Evolutionary conservation across 169 alveolate species (phyloP).

Genomic region (Eimeria sp.): DNA sequence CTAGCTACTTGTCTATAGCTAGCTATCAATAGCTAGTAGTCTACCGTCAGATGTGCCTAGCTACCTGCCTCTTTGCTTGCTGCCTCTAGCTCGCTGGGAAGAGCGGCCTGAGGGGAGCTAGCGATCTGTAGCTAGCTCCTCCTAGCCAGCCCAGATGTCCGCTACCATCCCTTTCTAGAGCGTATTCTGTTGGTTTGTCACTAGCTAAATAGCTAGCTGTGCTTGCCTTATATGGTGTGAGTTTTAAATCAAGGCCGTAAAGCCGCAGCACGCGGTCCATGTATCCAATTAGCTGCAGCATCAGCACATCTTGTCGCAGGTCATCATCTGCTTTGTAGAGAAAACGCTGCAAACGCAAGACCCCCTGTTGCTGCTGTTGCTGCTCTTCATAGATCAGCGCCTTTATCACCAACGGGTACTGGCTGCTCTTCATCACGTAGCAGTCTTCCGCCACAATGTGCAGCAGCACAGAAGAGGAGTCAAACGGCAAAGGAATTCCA

Average conservation of each 20-base stretch:
- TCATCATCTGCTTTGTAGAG: constrained; percentile 98
- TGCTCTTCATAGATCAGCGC: constrained; percentile 2
- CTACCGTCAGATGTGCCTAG: background rate
- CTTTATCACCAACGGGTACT: constrained; percentile 38
- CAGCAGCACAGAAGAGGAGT: constrained; percentile 24
- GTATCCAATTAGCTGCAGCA: constrained; percentile 93
- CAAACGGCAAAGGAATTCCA: constrained; percentile 64
- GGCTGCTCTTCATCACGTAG: constrained; percentile 73
- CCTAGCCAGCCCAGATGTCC: too few species aligned
- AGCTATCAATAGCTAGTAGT: background rate
- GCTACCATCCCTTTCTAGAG: too few species aligned
- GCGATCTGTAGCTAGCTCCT: too few species aligned
- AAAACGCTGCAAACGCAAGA: constrained; percentile 19
- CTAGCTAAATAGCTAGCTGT: background rate
- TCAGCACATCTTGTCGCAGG: constrained; percentile 97
- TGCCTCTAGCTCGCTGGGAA: too few species aligned
- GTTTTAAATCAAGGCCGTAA: constrained; percentile 94
- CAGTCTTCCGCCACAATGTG: constrained; percentile 49
- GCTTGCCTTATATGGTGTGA: constrained; percentile 93
- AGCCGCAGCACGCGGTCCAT: constrained; percentile 94
- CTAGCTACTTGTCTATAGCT: background rate
- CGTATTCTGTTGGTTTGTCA: too few species aligned
- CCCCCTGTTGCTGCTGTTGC: constrained; percentile 18
- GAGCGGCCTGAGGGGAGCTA: too few species aligned
- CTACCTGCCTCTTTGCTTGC: background rate